Conservation (phyloP, 208 protist genomes). For the Trypanosoma cruzi region DNA sequence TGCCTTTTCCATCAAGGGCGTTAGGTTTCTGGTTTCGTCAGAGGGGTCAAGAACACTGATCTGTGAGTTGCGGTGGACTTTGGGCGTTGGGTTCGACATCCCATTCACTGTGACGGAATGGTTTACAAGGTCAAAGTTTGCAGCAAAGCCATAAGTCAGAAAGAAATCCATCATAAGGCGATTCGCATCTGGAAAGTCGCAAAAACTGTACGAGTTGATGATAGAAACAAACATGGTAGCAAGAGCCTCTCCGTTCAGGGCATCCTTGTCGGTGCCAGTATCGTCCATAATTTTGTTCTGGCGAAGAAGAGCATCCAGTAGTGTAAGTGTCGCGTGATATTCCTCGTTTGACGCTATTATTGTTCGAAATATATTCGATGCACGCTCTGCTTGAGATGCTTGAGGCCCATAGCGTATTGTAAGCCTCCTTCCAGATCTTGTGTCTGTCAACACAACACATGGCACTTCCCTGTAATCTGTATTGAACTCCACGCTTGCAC, state of each 20-base stretch:
- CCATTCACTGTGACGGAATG: conserved; percentile 31
- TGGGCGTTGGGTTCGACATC: conserved; percentile 22
- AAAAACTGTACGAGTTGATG: conserved; percentile 41
- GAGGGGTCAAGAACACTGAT: conserved; percentile 42
- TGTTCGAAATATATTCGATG: conserved; percentile 22
- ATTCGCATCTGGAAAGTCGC: conserved; percentile 31
- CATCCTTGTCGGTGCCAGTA: conserved; percentile 25
- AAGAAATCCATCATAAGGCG: conserved; percentile 50
- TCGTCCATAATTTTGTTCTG: conserved; percentile 53
- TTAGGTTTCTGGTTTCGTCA: conserved; percentile 35
- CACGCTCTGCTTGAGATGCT: conserved; percentile 19
- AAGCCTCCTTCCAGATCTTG: conserved; percentile 32
- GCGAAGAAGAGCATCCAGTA: conserved; percentile 37
- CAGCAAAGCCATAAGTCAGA: conserved; percentile 44
- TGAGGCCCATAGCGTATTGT: conserved; percentile 40
- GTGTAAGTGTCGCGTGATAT: conserved; percentile 22
- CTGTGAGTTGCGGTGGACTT: conserved; percentile 38
- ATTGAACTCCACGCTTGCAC: conserved; percentile 34
- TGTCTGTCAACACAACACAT: conserved; percentile 36
- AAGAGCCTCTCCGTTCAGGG: conserved; percentile 42
- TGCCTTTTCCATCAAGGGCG: conserved; percentile 30
- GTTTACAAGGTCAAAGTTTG: conserved; percentile 39
- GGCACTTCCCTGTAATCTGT: conserved; percentile 37
- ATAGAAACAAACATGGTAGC: conserved; percentile 44
- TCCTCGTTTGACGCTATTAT: conserved; percentile 22